Percentiles rank a stretch among this genome's conserved stretches.
phyloP scores from a whole-genome alignment of 345 rosid species.

The Lumnitzera littorea region DNA sequence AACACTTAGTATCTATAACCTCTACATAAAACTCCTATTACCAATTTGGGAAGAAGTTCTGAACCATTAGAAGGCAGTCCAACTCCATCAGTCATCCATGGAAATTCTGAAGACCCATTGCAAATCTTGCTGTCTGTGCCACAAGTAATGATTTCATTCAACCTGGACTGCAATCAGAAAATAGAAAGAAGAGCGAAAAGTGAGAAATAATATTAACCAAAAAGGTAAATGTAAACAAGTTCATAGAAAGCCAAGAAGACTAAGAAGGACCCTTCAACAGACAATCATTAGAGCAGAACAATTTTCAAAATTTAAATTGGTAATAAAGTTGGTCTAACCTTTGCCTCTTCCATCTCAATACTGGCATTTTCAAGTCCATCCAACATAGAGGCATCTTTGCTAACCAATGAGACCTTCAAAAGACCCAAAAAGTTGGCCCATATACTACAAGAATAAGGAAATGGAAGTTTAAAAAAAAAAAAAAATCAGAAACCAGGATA shows the following conservation, averaged over 20 bases:
- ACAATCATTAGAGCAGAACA: not conserved
- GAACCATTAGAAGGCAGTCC: slow-evolving; percentile 79
- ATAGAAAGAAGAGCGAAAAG: not conserved
- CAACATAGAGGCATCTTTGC: slow-evolving; percentile 99
- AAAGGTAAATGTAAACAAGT: too few relatives aligned
- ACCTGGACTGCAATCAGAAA: slow-evolving; percentile 44
- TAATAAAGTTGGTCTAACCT: slow-evolving; percentile 38
- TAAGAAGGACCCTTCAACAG: not conserved
- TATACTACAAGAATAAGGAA: slow-evolving; percentile 1
- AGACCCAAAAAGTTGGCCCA: slow-evolving; percentile 13
- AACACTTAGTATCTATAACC: too few relatives aligned
- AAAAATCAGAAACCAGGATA: slow-evolving; percentile 62
- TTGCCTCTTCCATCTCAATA: slow-evolving; percentile 90
- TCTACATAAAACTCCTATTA: slow-evolving; percentile 11
- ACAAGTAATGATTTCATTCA: slow-evolving; percentile 76
- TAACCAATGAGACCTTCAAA: slow-evolving; percentile 91
- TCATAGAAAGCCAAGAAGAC: not conserved
- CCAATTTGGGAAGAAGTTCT: slow-evolving; percentile 78
- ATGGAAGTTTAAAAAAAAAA: too few relatives aligned
- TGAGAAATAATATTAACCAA: slow-evolving; percentile 1
- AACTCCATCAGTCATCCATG: slow-evolving; percentile 98
- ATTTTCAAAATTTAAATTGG: slow-evolving; percentile 7
- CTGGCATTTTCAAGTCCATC: slow-evolving; percentile 97
- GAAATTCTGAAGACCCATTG: slow-evolving; percentile 58
- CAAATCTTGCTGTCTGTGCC: slow-evolving; percentile 40